A percentile compares a stretch with the other conserved stretches of the same genome.
Evolutionary conservation across 352 stramenopile genomes (phyloP).

Genomic region (Phytophthora nicotianae): DNA sequence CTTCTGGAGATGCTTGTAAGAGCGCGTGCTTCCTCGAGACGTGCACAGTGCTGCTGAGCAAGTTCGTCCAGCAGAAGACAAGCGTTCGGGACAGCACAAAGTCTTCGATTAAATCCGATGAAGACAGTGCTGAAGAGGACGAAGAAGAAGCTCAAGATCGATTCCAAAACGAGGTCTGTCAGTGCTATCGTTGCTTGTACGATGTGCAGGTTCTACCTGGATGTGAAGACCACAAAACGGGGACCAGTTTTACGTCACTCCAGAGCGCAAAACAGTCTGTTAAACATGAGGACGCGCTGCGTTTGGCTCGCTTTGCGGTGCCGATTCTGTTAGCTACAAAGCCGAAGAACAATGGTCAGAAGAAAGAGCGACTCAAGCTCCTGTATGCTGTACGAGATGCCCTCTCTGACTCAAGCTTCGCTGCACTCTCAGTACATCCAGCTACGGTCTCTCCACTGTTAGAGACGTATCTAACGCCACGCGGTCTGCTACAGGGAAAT

Average conservation of each 20-base stretch:
- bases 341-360: slow-evolving; percentile 71
- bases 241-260: slow-evolving; percentile 42
- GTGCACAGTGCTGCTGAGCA: slow-evolving; percentile 41
- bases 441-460: slow-evolving; percentile 20
- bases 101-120: slow-evolving; percentile 1
- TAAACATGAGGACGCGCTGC: slow-evolving; percentile 37
- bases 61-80: slow-evolving; percentile 29
- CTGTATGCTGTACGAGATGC: slow-evolving; percentile 60
- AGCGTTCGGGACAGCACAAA: slow-evolving; percentile 13
- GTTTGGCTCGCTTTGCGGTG: slow-evolving; percentile 58
- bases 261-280: slow-evolving; percentile 22
- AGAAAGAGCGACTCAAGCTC: slow-evolving; percentile 77
- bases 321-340: slow-evolving; percentile 59
- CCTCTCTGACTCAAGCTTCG: slow-evolving; percentile 32
- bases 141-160: slow-evolving; percentile 24
- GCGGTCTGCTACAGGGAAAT: slow-evolving; percentile 40
- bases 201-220: slow-evolving; percentile 69
- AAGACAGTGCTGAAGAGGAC: slow-evolving; percentile 15
- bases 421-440: slow-evolving; percentile 24
- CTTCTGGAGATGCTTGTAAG: slow-evolving; percentile 12
- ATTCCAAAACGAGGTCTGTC: slow-evolving; percentile 60
- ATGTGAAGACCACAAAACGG: slow-evolving; percentile 65
- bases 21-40: slow-evolving; percentile 50
- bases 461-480: slow-evolving; percentile 45
- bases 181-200: slow-evolving; percentile 80